Evolutionary conservation across 768 basidiomycete species (phyloP), one percentile per base, ranked within the genome.

Genomic region (Lactifluus volemus): DNA sequence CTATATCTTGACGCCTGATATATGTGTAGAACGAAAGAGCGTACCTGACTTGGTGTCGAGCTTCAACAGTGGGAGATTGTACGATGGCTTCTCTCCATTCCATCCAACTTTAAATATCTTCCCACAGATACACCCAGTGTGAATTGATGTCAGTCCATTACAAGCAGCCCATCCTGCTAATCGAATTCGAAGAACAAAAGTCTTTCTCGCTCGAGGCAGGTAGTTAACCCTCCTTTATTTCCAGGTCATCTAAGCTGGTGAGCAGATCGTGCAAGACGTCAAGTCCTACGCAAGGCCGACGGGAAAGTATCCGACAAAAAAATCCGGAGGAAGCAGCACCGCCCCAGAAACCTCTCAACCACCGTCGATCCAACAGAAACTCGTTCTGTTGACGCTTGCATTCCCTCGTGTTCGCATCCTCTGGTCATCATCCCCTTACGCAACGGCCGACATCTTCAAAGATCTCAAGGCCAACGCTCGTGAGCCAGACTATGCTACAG

Each of bases 131-230:
- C 70, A 90, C 93, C 0, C 97, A 99, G 69, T 98, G 96, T 75
- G 96, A 98, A 73, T 71, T 92, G 21, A 98, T 99, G 96, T 93
- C 90, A 0, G 87, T 86, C 15, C 89, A 98, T 70, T 98, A 99
- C 76, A 97, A 93, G 73, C 84, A 88, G 19, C 95, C 96, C 0
- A 79, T 99, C 55, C 77, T 99, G 15, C 77, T 98, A 10, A 97
- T 98, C 67, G 95, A 99, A 70, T 98, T 98, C 64, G 96, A 98
- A 70, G 93, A 98, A 74, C 89, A 97, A 72, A 98, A 96, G 67
- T 85, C 92, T 0, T 97, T 98, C 72, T 88, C 89, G 0, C 79
- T 98, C 11, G 89, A 94, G 73, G 94, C 90, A 61, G 55, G 78
- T 70, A 14, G 19, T 12, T 21, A 21, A 4, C 17, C n/a, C 53